Evolutionary conservation across 768 basidiomycete genomes (phyloP), one percentile per base, ranked within the genome.

Genomic region (Leccinellum albellum): DNA sequence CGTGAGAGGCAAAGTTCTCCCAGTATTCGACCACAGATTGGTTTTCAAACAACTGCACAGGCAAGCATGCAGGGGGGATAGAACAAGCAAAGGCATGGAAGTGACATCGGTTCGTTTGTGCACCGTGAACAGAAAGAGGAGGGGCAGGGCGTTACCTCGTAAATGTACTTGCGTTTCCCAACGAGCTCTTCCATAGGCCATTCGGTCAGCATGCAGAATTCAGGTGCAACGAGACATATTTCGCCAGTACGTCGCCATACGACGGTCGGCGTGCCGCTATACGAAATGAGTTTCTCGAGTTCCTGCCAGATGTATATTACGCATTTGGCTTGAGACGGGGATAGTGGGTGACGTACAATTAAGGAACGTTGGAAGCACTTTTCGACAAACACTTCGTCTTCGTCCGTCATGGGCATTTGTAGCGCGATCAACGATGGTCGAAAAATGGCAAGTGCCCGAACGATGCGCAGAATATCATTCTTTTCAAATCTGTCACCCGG

Each of bases 181-280:
- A 87, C 62, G 20, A 99, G 79, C 61, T 98, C 94, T 60, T 91
- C 88, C 72, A 88, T 80, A 9, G 84, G 83, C 91, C 93, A 95
- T 64, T 89, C 92, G 9, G 93, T 94, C 60, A 99, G 78, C 82
- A 92, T 88, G 71, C 89, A 91, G 69, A 99, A 98, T 74, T 99
- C 97, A 6, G 93, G 90, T 1, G 94, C 95, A 48, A 94, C 97
- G 47, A 97, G 86, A 67, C 94, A 95, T 24, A 99, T 94, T 75
- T 99, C 97, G 65, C 97, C 97, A 20, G 97, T 99, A 51, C 97
- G 82, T 46, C 97, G 87, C 96, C 96, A 99, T 12, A 96, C 91
- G 42, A 95, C 94, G 1, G 96, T 98, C 3, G 96, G 96, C 28
- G 96, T 98, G 12, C 96, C 96, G 64, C 90, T 95, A 72, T 91